Conservation (phyloP, 2,329 filamentous ascomycete genomes). For the Alternaria novae-zelandiae region DNA sequence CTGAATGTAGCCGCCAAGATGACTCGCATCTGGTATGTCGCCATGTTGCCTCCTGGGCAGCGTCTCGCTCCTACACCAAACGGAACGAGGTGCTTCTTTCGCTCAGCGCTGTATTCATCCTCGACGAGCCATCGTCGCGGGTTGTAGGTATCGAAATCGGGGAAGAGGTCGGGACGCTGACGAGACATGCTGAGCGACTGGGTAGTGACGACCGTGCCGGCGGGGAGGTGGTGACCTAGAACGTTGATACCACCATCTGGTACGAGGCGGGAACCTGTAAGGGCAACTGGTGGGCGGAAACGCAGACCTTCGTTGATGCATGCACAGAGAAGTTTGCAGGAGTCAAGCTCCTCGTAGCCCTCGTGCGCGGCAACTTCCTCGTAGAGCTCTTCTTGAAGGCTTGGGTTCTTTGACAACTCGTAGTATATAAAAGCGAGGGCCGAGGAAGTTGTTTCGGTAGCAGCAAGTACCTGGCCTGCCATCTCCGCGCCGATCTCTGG, state of each 20-base stretch:
- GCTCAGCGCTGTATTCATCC: conserved; percentile 20
- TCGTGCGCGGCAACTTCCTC: conserved; percentile 18
- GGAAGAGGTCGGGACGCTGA: conserved; percentile 27
- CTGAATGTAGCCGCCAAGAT: conserved; percentile 24
- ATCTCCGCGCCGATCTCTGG: conserved; percentile 26
- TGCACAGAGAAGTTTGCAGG: conserved; percentile 15
- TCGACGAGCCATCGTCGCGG: conserved; percentile 21
- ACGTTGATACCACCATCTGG: conserved; percentile 22
- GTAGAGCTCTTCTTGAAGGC: conserved; percentile 19
- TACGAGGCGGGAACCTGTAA: conserved; percentile 26
- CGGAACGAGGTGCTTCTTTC: conserved; percentile 19
- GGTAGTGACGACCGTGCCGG: conserved; percentile 22
- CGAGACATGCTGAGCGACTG: conserved; percentile 28
- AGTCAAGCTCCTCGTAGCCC: conserved; percentile 27
- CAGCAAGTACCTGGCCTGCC: conserved; percentile 29
- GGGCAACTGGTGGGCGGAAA: conserved; percentile 26
- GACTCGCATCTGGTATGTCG: conserved; percentile 27
- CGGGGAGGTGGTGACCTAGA: conserved; percentile 22
- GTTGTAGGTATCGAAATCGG: conserved; percentile 25
- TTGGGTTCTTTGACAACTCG: conserved; percentile 23
- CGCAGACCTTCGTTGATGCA: conserved; percentile 31
- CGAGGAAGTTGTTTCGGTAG: conserved; percentile 27
- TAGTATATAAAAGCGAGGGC: conserved; percentile 30
- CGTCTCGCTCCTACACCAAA: conserved; percentile 26
- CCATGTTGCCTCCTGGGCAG: conserved; percentile 31